Conservation (phyloP, 495 filamentous ascomycete species). For the Hyaloscypha finlandica region DNA sequence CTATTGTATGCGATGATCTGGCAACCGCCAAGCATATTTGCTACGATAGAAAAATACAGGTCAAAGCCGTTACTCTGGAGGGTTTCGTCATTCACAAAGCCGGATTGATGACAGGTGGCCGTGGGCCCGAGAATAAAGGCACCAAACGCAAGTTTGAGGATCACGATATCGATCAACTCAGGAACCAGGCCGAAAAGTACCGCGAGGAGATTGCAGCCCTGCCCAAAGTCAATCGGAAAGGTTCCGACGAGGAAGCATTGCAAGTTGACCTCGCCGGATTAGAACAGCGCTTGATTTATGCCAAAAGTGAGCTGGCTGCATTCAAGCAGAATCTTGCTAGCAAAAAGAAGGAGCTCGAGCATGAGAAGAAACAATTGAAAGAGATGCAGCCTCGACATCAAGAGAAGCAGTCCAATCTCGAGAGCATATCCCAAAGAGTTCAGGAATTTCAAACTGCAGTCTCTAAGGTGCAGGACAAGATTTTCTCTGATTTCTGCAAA, state of each 20-base stretch:
- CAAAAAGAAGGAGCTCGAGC: conserved; percentile 81
- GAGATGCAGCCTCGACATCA: conserved; percentile 78
- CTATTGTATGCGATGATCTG: conserved; percentile 91
- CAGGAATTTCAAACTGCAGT: conserved; percentile 74
- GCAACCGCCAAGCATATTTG: conserved; percentile 85
- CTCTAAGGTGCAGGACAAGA: conserved; percentile 80
- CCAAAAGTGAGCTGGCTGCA: conserved; percentile 74
- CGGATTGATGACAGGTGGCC: conserved; percentile 96
- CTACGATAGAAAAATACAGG: conserved; percentile 81
- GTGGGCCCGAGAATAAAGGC: conserved; percentile 68
- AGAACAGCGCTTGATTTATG: conserved; percentile 72
- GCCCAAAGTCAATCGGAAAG: conserved; percentile 71
- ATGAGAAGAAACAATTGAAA: conserved; percentile 66
- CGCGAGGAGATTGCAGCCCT: conserved; percentile 71
- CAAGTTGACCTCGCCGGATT: conserved; percentile 79
- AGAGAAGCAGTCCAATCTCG: conserved; percentile 66
- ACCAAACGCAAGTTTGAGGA: conserved; percentile 86
- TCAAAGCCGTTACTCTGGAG: conserved; percentile 91
- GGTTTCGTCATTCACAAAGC: conserved; percentile 94
- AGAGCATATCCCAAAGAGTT: conserved; percentile 65
- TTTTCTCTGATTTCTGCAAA: conserved; percentile 86
- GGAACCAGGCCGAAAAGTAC: conserved; percentile 66
- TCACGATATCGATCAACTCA: conserved; percentile 79
- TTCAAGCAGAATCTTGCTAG: conserved; percentile 82
- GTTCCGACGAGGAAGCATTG: conserved; percentile 75